These are phyloP conservation scores for thale cress (Arabidopsis thaliana) DNA, from an alignment of 345 rosid species.

Conservation along the genomic window TAIR10.1 NC_003070.9:1067001-1067500, in stretches of 20 bases:
- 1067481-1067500: conserved; percentile 98
- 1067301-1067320: conserved; percentile 75
- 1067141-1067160: conserved; percentile 85
- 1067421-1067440: conserved; percentile 85
- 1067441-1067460: conserved; percentile 98
- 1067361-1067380: conserved; percentile 57
- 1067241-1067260: conserved; percentile 90
- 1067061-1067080: conserved; percentile 97
- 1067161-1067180: conserved; percentile 98
- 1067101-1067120: conserved; percentile 98
- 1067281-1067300: conserved; percentile 77
- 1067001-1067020: conserved; percentile 98
- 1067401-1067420: conserved; percentile 90
- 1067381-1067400: conserved; percentile 49
- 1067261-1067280: conserved; percentile 84
- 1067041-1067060: conserved; percentile 76
- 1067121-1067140: conserved; percentile 84
- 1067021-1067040: conserved; percentile 86
- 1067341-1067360: conserved; percentile 57
- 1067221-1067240: conserved; percentile 99
- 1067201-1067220: conserved; percentile 94
- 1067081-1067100: conserved; percentile 99
- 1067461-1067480: conserved; percentile 91
- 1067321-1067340: conserved; percentile 85
- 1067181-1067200: conserved; percentile 96